A percentile compares a stretch with the other conserved stretches of the same genome.
These are phyloP conservation scores for Cicer cuneatum DNA, from an alignment of 306 rosid species.

Conservation along the genomic window DNA sequence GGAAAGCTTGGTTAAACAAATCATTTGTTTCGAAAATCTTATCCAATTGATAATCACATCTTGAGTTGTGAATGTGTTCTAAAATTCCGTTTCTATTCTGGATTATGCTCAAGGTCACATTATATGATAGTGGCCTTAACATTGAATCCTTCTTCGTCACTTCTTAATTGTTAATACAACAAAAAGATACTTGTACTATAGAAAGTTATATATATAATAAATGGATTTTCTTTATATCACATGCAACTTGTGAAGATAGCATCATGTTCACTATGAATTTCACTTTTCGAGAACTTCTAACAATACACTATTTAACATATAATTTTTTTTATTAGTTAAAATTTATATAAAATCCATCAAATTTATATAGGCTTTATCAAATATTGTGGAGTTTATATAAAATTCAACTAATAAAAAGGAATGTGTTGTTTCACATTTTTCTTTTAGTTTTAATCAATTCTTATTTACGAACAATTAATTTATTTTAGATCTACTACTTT, in stretches of 20 bases:
- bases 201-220: neutral
- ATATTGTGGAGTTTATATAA: too few relatives aligned
- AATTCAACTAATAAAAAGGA: too few relatives aligned
- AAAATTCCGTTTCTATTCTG: neutral
- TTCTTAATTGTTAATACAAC: slow-evolving; percentile 12
- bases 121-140: neutral
- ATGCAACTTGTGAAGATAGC: neutral
- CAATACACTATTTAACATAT: too few relatives aligned
- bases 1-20: slow-evolving; percentile 62
- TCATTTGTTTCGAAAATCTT: slow-evolving; percentile 46
- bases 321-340: too few relatives aligned
- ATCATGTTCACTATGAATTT: slow-evolving; percentile 21
- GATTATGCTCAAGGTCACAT: neutral
- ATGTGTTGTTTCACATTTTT: too few relatives aligned
- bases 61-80: neutral
- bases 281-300: neutral
- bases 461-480: too few relatives aligned
- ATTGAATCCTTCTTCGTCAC: neutral
- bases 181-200: slow-evolving; percentile 21
- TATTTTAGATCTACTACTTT: too few relatives aligned
- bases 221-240: neutral
- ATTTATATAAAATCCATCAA: too few relatives aligned
- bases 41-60: slow-evolving; percentile 34
- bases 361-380: too few relatives aligned
- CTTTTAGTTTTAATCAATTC: too few relatives aligned